Evolutionary conservation across 1,139 yeast genomes (phyloP).

Genomic region (Pichia terricola): DNA sequence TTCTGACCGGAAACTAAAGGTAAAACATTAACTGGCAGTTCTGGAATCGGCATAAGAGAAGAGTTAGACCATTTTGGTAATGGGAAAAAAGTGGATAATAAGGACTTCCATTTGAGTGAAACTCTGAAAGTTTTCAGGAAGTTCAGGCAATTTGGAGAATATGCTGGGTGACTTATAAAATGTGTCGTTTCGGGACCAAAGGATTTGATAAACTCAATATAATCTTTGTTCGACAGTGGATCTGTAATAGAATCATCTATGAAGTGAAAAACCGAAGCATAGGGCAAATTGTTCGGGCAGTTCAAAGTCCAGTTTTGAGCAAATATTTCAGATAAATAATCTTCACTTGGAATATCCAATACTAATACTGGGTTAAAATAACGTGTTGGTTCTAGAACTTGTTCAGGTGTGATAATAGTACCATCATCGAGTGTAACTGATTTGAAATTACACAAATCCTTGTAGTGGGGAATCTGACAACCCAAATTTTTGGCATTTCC

Average conservation of each 20-base stretch:
- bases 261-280: conserved; percentile 57
- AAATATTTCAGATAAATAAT: conserved; percentile 41
- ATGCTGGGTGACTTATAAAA: conserved; percentile 58
- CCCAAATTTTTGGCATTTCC: conserved; percentile 60
- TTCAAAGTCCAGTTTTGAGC: conserved; percentile 24
- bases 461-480: conserved; percentile 53
- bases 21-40: conserved; percentile 7
- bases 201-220: conserved; percentile 34
- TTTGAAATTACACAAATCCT: conserved; percentile 51
- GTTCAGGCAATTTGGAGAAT: conserved; percentile 52
- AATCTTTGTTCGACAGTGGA: conserved; percentile 30
- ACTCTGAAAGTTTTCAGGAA: conserved; percentile 47
- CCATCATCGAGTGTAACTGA: conserved; percentile 54
- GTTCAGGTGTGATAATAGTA: conserved; percentile 48
- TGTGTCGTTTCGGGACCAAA: conserved; percentile 48
- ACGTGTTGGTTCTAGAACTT: conserved; percentile 61
- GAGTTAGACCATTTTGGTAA: conserved; percentile 23
- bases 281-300: conserved; percentile 14
- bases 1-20: conserved; percentile 23
- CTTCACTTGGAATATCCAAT: conserved; percentile 59
- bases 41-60: conserved; percentile 13
- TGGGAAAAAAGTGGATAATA: conserved; percentile 34
- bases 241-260: conserved; percentile 53
- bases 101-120: conserved; percentile 46
- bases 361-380: conserved; percentile 52